A percentile compares a stretch with the other conserved stretches of the same genome.
These are phyloP conservation scores for Holtermannia corniformis DNA, from an alignment of 768 basidiomycete species.

Conservation along the genomic window DNA sequence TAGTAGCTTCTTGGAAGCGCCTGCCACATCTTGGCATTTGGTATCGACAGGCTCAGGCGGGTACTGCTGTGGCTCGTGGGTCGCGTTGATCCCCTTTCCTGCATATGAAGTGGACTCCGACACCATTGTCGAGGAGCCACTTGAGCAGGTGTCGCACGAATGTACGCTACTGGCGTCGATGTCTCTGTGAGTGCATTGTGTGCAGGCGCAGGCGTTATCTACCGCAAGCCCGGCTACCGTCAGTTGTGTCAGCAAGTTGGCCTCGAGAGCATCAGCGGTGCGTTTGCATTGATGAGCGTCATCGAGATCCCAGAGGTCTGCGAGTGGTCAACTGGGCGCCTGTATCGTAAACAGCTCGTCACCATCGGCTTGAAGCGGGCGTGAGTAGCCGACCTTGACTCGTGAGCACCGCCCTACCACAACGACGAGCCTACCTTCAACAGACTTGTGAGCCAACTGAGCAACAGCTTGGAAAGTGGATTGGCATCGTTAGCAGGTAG, in stretches of 20 bases:
- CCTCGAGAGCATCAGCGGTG: slow-evolving; percentile 8
- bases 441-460: not conserved
- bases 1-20: slow-evolving; percentile 7
- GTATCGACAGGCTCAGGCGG: too few species aligned
- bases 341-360: not conserved
- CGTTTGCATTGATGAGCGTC: slow-evolving; percentile 5
- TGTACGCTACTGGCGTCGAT: too few species aligned
- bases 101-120: too few species aligned
- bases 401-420: not conserved
- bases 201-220: too few species aligned
- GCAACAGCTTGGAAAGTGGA: not conserved
- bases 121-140: slow-evolving; percentile 51
- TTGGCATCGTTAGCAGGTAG: not conserved
- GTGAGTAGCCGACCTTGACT: not conserved
- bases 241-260: too few species aligned
- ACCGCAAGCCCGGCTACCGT: too few species aligned
- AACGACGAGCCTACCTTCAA: not conserved
- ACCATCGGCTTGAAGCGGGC: not conserved
- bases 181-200: too few species aligned
- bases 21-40: not conserved
- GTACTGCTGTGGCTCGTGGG: too few species aligned
- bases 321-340: not conserved
- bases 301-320: slow-evolving; percentile 15
- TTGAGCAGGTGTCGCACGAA: too few species aligned
- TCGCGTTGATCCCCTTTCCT: too few species aligned